Conservation (phyloP, 768 basidiomycete genomes). For the Mycena floridula region DNA sequence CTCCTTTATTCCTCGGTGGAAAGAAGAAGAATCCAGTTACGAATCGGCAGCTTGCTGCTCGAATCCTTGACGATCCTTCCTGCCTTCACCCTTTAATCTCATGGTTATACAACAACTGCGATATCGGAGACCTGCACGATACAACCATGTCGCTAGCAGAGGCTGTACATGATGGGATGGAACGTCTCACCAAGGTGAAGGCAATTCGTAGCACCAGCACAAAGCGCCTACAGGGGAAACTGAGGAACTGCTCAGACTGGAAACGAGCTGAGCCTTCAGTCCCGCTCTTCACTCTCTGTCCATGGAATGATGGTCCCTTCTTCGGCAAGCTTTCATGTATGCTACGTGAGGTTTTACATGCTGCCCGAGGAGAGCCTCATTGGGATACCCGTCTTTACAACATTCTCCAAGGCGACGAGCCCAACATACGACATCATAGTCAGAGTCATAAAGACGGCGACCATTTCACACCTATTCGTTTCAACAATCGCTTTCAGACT, state of each 20-base stretch:
- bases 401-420: not conserved
- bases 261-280: not conserved
- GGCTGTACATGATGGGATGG: not conserved
- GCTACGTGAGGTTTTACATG: not conserved
- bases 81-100: not conserved
- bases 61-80: not conserved
- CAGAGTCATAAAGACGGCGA: constrained; percentile 1
- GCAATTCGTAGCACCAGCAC: not conserved
- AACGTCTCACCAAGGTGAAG: not conserved
- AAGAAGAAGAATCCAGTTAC: not conserved
- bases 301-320: not conserved
- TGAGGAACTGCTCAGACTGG: not conserved
- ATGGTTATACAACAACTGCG: not conserved
- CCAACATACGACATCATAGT: not conserved
- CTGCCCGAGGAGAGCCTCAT: not conserved
- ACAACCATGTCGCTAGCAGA: not conserved
- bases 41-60: not conserved
- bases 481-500: not conserved
- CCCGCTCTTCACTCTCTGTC: not conserved
- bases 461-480: constrained; percentile 6
- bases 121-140: not conserved
- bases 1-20: not conserved
- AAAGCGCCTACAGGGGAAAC: not conserved
- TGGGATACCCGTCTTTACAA: not conserved
- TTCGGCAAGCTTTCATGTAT: constrained; percentile 1